phyloP scores from a whole-genome alignment of 495 filamentous ascomycete species.

The Hypoxylon fuscum region DNA sequence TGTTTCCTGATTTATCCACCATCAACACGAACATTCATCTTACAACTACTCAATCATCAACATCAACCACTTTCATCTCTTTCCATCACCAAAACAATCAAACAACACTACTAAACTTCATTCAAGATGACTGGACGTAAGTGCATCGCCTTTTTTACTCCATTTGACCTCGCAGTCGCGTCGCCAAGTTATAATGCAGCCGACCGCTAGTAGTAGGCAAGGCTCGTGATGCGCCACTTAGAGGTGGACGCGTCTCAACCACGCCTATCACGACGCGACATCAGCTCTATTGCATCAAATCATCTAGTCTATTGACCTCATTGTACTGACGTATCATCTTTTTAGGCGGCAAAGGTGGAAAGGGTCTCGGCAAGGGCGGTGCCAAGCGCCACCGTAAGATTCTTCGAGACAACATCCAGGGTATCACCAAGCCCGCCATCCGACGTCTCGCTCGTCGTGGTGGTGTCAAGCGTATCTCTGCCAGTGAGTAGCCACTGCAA shows the following conservation, averaged over 20 bases:
- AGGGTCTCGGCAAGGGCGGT: constrained; percentile 87
- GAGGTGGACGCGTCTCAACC: constrained; percentile 37
- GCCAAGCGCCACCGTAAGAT: constrained; percentile 99
- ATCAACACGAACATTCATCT: constrained; percentile 38
- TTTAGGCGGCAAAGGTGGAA: constrained; percentile 92
- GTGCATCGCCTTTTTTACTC: constrained; percentile 53
- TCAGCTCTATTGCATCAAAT: constrained; percentile 59
- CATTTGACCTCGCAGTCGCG: constrained; percentile 30
- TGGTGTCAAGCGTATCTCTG: constrained; percentile 99
- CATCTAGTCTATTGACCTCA: not conserved
- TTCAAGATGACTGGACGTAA: constrained; percentile 96
- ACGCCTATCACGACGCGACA: constrained; percentile 51
- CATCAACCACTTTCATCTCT: constrained; percentile 41
- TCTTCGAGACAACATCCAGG: constrained; percentile 99
- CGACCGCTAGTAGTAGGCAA: constrained; percentile 36
- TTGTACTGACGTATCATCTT: not conserved
- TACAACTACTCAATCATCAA: constrained; percentile 42
- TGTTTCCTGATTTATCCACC: constrained; percentile 44
- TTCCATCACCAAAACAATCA: constrained; percentile 45
- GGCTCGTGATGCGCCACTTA: constrained; percentile 21
- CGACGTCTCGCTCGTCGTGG: constrained; percentile 99
- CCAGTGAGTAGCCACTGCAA: constrained; percentile 67
- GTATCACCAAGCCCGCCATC: constrained; percentile 99
- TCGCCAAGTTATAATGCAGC: constrained; percentile 31
- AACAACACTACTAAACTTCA: constrained; percentile 47